Conservation (phyloP, 371 early-diverging fungal species). For the Circinella umbellata region DNA sequence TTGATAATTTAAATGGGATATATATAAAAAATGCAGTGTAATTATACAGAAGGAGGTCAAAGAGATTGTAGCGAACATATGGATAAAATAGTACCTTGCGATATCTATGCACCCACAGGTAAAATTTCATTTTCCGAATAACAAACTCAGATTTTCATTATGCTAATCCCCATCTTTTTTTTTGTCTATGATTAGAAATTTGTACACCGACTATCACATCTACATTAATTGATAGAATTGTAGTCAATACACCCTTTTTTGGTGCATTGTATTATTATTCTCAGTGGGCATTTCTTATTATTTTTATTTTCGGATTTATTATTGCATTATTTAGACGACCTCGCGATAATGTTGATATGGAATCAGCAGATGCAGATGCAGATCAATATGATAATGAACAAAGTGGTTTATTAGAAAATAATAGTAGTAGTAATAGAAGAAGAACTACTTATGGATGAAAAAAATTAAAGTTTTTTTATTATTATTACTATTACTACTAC, state of each 20-base stretch:
- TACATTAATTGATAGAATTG: constrained; percentile 54
- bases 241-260: constrained; percentile 60
- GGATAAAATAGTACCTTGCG: constrained; percentile 64
- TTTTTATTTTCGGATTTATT: constrained; percentile 48
- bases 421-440: not conserved
- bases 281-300: constrained; percentile 60
- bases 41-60: constrained; percentile 48
- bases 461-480: too few species aligned
- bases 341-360: constrained; percentile 30
- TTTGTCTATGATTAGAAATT: constrained; percentile 32
- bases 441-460: not conserved
- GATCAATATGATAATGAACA: constrained; percentile 22
- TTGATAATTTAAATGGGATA: not conserved
- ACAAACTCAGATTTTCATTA: not conserved
- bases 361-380: constrained; percentile 27
- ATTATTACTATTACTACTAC: too few species aligned
- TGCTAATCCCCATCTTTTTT: not conserved
- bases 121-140: not conserved
- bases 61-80: constrained; percentile 57
- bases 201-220: constrained; percentile 72
- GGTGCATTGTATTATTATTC: constrained; percentile 60
- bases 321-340: constrained; percentile 40
- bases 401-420: constrained; percentile 16
- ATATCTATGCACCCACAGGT: constrained; percentile 59
- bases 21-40: constrained; percentile 47